Evolutionary conservation across 208 protist species (phyloP).

Genomic region (Trichomonas vaginalis): DNA sequence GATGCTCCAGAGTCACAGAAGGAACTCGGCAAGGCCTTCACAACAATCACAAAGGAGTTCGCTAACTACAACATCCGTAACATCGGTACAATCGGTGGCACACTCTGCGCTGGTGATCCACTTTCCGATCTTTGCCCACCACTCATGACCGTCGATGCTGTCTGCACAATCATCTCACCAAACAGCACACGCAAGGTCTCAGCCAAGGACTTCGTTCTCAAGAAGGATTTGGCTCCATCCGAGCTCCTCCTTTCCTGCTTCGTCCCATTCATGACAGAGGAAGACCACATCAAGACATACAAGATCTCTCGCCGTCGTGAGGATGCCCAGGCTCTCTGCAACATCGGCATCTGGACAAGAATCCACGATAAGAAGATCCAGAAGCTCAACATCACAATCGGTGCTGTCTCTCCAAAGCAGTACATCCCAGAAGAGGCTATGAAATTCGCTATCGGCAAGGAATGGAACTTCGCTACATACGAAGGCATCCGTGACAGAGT

Average conservation of each 20-base stretch:
- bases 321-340: not conserved
- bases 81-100: not conserved
- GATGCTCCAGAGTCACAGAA: not conserved
- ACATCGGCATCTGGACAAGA: not conserved
- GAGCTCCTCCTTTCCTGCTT: not conserved
- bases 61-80: not conserved
- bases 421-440: conserved; percentile 29
- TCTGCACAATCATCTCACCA: not conserved
- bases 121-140: not conserved
- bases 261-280: not conserved
- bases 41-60: not conserved
- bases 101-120: not conserved
- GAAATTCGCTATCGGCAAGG: conserved; percentile 32
- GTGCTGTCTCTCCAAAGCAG: conserved; percentile 38
- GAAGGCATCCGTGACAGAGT: not conserved
- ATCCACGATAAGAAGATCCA: not conserved
- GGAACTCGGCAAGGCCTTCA: not conserved
- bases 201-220: not conserved
- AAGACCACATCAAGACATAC: not conserved
- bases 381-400: conserved; percentile 31
- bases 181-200: not conserved
- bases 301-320: not conserved
- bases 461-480: not conserved
- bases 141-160: not conserved
- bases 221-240: not conserved